phyloP scores from a whole-genome alignment of 1,284 basidiomycete genomes.

The Pascua sp. region DNA sequence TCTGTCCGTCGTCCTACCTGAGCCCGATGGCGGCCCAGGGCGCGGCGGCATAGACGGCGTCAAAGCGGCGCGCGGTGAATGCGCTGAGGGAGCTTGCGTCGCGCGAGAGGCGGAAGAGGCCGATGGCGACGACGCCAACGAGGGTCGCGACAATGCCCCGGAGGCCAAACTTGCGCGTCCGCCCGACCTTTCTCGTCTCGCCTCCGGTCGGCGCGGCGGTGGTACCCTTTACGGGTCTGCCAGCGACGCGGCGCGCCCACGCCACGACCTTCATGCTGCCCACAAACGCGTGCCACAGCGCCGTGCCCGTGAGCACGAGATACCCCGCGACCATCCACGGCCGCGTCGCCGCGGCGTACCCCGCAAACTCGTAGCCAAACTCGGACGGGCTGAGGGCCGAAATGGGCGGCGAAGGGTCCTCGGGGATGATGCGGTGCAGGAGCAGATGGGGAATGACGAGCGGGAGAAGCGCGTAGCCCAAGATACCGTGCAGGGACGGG shows the following conservation, averaged over 20 bases:
- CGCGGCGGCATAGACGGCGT: conserved; percentile 26
- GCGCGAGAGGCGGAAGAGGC: conserved; percentile 27
- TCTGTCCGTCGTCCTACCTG: background rate
- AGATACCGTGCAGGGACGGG: conserved; percentile 18
- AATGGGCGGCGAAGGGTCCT: conserved; percentile 27
- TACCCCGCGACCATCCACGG: conserved; percentile 26
- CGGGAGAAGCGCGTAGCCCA: conserved; percentile 33
- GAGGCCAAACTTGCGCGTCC: conserved; percentile 21
- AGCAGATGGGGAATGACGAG: conserved; percentile 31
- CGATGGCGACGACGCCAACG: conserved; percentile 28
- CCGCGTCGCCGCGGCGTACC: conserved; percentile 27
- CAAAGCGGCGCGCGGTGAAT: conserved; percentile 27
- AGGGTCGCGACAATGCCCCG: conserved; percentile 24
- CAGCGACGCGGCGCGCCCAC: conserved; percentile 25
- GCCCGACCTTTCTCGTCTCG: conserved; percentile 3
- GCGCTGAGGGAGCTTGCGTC: conserved; percentile 24
- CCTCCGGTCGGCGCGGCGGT: background rate
- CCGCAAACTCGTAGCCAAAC: conserved; percentile 43
- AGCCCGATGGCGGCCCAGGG: conserved; percentile 22
- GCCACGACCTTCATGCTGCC: conserved; percentile 37
- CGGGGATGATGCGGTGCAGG: conserved; percentile 38
- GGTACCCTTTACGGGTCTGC: too few relatives aligned
- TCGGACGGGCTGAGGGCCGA: conserved; percentile 34
- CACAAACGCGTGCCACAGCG: conserved; percentile 28
- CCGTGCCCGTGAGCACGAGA: conserved; percentile 24